Conservation (phyloP, 192 early-diverging fungal genomes). For the Coemansia furcata region DNA sequence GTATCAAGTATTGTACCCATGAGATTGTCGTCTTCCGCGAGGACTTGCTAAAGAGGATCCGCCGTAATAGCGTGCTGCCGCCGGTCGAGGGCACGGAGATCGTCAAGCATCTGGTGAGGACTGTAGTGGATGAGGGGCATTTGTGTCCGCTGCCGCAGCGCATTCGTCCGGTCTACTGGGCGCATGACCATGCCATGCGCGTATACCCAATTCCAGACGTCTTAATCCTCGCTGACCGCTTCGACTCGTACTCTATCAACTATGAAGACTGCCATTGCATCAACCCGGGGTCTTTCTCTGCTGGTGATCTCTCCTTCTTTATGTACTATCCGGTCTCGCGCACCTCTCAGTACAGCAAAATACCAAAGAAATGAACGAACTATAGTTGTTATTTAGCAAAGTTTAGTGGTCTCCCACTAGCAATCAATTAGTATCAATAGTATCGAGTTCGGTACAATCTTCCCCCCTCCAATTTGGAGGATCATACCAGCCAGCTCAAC, state of each 20-base stretch:
- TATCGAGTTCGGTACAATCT: too few species aligned
- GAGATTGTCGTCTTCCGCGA: conserved; percentile 91
- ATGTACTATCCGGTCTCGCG: conserved; percentile 73
- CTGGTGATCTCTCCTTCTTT: conserved; percentile 60
- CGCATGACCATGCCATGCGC: conserved; percentile 78
- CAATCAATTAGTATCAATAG: too few species aligned
- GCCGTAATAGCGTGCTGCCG: conserved; percentile 71
- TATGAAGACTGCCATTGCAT: conserved; percentile 77
- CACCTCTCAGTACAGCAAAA: conserved; percentile 49
- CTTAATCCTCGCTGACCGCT: conserved; percentile 82
- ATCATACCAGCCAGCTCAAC: too few species aligned
- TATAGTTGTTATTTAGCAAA: background rate
- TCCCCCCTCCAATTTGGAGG: too few species aligned
- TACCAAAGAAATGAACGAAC: conserved; percentile 16
- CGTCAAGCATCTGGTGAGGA: conserved; percentile 64
- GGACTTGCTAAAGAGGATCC: conserved; percentile 72
- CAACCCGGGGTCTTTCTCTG: conserved; percentile 76
- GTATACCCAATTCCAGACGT: conserved; percentile 87
- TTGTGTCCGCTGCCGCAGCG: conserved; percentile 77
- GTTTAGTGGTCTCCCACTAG: too few species aligned
- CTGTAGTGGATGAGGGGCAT: conserved; percentile 82
- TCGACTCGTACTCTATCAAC: conserved; percentile 71
- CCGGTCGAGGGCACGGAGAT: conserved; percentile 53
- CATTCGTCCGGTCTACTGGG: conserved; percentile 77
- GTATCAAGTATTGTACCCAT: conserved; percentile 86